These are phyloP conservation scores for Leucoagaricus sp. DNA, from an alignment of 1,284 basidiomycete species.

Conservation along the genomic window DNA sequence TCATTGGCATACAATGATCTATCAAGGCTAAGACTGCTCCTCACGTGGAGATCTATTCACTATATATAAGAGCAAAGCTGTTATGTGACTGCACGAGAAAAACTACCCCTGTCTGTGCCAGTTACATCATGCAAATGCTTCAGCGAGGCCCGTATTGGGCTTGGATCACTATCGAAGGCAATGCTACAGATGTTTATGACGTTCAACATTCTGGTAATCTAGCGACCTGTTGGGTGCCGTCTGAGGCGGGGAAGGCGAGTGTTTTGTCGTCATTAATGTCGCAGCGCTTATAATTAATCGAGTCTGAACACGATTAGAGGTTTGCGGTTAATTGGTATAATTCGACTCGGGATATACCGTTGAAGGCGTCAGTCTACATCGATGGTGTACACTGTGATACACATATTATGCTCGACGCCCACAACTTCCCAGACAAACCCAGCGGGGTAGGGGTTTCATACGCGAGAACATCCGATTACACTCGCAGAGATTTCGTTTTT, in stretches of 20 bases:
- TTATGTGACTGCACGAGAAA: background rate
- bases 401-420: constrained; percentile 28
- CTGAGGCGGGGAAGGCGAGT: constrained; percentile 28
- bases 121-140: constrained; percentile 17
- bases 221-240: constrained; percentile 31
- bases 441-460: constrained; percentile 26
- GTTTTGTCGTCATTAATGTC: background rate
- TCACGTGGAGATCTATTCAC: constrained; percentile 2
- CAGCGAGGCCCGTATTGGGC: constrained; percentile 22
- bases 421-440: constrained; percentile 22
- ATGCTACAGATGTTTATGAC: constrained; percentile 16
- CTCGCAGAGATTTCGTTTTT: constrained; percentile 30
- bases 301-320: constrained; percentile 19
- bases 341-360: constrained; percentile 20
- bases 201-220: constrained; percentile 16
- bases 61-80: background rate
- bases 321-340: constrained; percentile 33
- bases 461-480: constrained; percentile 25
- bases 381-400: constrained; percentile 28
- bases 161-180: constrained; percentile 26
- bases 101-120: background rate
- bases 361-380: constrained; percentile 25
- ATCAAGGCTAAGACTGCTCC: background rate
- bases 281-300: background rate
- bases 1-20: background rate